Evolutionary conservation across 306 rosid genomes (phyloP), one percentile per base, ranked within the genome.

Genomic region (Acmispon strigosus): DNA sequence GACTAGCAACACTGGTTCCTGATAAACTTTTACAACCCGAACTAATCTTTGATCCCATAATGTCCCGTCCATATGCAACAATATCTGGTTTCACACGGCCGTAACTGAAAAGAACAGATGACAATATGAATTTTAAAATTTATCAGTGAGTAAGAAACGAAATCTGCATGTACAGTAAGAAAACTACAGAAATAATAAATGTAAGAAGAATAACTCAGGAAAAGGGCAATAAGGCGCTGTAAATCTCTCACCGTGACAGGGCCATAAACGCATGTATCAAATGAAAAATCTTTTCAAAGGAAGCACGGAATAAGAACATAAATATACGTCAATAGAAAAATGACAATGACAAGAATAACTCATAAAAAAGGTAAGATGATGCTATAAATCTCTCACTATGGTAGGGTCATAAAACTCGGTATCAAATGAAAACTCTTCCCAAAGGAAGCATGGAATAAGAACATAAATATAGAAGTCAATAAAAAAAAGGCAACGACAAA

Each of bases 1-100:
- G 99, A 84, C 97, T 94, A 37, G 99, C 99, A 67, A 94, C 99
- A 57, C 97, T 94, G 45, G 99, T 94, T 74, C 99, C 99, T 2
- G 97, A 94, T 76, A 94, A 85, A 83, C 97, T 94, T 86, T 91
- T 94, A 81, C 99, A 94, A 17, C 97, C 99, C 1, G 96, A 84
- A 72, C 96, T 89, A 70, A 91, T 91, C 83, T 89, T 91, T 65
- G 99, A 94, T 61, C 99, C 97, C 99, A 94, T 94, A 59, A 91
- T 89, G 71, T 94, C 99, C 54, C 95, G 91, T 70, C 99, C 99
- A 75, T 94, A 94, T 69, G 99, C 99, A 58, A 94, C 99, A 16
- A 94, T 83, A 75, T 94, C 99, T 10, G 99, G 99, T 85, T 94
- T 91, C 78, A 94, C 87, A 65, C 99, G 96, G 67, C 99, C 99